Base-by-base conservation (phyloP, 306 rosid species). In the Fagus crenata region DNA sequence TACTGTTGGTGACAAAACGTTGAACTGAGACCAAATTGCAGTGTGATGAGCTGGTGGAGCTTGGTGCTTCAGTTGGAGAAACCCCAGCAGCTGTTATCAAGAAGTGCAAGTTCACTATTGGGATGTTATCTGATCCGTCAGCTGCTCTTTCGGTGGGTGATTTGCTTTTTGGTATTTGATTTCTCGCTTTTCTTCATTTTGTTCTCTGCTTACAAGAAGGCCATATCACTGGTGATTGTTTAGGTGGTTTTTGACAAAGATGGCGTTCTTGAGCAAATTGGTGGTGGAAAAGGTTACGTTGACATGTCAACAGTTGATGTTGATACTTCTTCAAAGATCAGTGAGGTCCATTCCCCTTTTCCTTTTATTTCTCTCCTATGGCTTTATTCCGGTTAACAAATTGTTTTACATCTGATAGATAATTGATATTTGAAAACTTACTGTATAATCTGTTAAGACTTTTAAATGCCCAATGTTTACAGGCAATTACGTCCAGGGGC, bases 251-350 rank as follows among this genome's bases (percentile, higher is more conserved):
- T 92, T 72, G 93, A 89, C 58, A 81, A 87, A 74, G 86, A 88
- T 78, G 97, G 96, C 67, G 92, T 86, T 74, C 89, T 92, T 65
- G 97, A 85, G 84, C 87, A 92, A 83, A 85, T 89, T 73, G 67
- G 73, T 58, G 63, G 71, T 7, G 96, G 96, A 58, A 92, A 89
- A 82, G 60, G 90, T 76, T 92, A 92, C 72, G 78, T 90, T 55
- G 97, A 92, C 85, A 90, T 90, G 95, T 92, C 97, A 49, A 92
- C 97, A 0, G 93, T 92, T 46, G 93, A 90, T 85, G 90, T 90
- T 40, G 89, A 78, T 74, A 87, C 96, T 58, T 87, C 97, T 83
- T 71, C 64, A 40, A 86, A 87, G 83, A 92, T 92, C 75, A 86
- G 74, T 78, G 92, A 92, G 97, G 97, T 92, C 53, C 53, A 18